Base-by-base conservation (phyloP, 106 monocot genomes). In the Dioscorea alata region DNA sequence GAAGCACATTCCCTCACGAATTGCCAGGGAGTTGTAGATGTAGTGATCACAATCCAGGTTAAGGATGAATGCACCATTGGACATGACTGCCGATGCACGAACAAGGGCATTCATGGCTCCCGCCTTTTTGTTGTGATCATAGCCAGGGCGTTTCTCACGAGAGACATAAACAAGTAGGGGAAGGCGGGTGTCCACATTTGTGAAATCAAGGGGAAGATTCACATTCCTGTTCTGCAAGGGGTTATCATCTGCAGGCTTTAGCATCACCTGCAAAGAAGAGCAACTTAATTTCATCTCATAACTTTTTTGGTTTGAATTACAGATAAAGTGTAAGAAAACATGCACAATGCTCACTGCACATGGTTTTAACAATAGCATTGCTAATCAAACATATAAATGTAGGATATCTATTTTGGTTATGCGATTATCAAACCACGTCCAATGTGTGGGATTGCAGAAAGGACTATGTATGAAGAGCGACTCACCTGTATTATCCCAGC, bases 401-500 rank as follows among this genome's bases (percentile, higher is more conserved):
- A 42, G 42, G 42, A 8, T 42, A 42, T 42, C 28, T 2, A 42
- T 8, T 42, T 42, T 42, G 4, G 6, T 42, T 42, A 42, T 42
- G 3, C 28, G 28, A 42, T 42, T 42, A 10, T 42, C 10, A 42
- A 42, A 42, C 42, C 42, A 42, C 42, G 6, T 42, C 42, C 42
- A 42, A 3, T 42, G 42, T 8, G 10, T 42, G 42, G 42, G 10
- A 10, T 42, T 42, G 42, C 42, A 42, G 42, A 3, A 42, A 42
- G 42, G 5, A 42, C 42, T 42, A 42, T 42, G 1, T 42, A 42
- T 6, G 42, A 42, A 42, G 42, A 42, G 42, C 42, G 10, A 42
- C 42, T 51, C 53, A 77, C 77, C 71, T 77, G 78, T 16, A 81
- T 62, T 9, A 81, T 72, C 17, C 75, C 76, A 56, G 81, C 71